phyloP scores from a whole-genome alignment of 75 land plant genomes.

The Ceratopteris richardii region DNA sequence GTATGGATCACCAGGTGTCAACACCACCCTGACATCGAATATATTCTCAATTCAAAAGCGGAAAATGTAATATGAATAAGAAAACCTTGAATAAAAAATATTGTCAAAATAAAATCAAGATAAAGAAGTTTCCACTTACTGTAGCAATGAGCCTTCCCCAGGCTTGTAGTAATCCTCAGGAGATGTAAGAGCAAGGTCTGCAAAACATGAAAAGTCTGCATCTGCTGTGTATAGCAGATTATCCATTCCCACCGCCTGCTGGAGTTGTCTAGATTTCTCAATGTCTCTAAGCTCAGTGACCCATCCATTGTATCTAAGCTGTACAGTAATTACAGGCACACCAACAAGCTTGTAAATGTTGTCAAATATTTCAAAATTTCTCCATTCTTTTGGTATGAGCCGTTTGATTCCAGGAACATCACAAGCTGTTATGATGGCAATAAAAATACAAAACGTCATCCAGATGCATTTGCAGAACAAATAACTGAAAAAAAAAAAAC shows the following conservation, averaged over 20 bases:
- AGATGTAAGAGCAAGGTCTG: slow-evolving; percentile 95
- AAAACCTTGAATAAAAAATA: too few relatives aligned
- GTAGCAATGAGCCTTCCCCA: slow-evolving; percentile 89
- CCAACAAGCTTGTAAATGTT: slow-evolving; percentile 87
- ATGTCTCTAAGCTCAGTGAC: slow-evolving; percentile 88
- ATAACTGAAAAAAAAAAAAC: too few relatives aligned
- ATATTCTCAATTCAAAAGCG: slow-evolving; percentile 3
- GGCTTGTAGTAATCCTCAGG: slow-evolving; percentile 91
- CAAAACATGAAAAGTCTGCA: slow-evolving; percentile 98
- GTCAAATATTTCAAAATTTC: slow-evolving; percentile 73
- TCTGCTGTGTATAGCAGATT: slow-evolving; percentile 95
- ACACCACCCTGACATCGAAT: slow-evolving; percentile 80
- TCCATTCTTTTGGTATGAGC: slow-evolving; percentile 72
- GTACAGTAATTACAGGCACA: slow-evolving; percentile 96
- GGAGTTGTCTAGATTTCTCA: slow-evolving; percentile 76
- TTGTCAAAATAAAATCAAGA: background rate
- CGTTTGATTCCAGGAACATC: slow-evolving; percentile 97
- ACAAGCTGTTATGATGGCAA: slow-evolving; percentile 52
- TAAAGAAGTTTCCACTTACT: slow-evolving; percentile 37
- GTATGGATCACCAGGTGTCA: slow-evolving; percentile 98
- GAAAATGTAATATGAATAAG: too few relatives aligned
- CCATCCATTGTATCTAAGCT: slow-evolving; percentile 97
- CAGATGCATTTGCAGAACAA: too few relatives aligned
- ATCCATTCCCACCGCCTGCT: slow-evolving; percentile 75
- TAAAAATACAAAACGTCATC: slow-evolving; percentile 1